Base-by-base conservation (phyloP, 2,329 filamentous ascomycete genomes). In the Exophiala viscosa region DNA sequence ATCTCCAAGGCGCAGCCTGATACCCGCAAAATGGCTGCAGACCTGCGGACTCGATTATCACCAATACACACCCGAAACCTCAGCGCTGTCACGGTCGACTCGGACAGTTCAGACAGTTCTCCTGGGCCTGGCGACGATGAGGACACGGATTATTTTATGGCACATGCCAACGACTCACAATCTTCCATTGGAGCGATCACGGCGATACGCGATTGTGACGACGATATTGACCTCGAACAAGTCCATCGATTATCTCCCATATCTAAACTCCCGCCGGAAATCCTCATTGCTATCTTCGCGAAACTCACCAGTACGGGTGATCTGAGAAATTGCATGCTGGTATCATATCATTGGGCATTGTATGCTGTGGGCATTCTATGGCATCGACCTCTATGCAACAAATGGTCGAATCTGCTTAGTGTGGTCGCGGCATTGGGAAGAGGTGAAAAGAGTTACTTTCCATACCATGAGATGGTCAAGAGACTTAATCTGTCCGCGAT, bases 341-440 rank as follows among this genome's bases (percentile, higher is more conserved):
- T 96, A n/a, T 96, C 86, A 66, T 91, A 90, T 70, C 83, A 86
- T 58, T 99, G 93, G 93, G 88, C 93, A 23, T 80, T 87, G 58
- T 96, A 96, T 67, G 86, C 88, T 46, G 93, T 97, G 61, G 92
- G 93, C 59, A 80, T 96, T 60, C 79, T 99, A 17, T 99, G 93
- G 93, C 91, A 96, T 70, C 82, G 93, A 35, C 93, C 93, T 1
- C 85, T 89, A 23, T 97, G 93, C 73, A 90, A 87, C 64, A 89
- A 84, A 63, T 96, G 90, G 87, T 72, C 78, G 10, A 90, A 90
- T 66, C 83, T 96, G 64, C 77, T 84, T 64, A 86, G 76, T 60
- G 93, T 99, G 61, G 91, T 90, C 66, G 78, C 80, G 52, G 91
- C 92, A 1, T 48, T 64, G n/a, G 80, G 82, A 41, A 78, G 84